Evolutionary conservation across 805 yeast genomes (phyloP).

Genomic region (Saccharomycopsis fibuligera): DNA sequence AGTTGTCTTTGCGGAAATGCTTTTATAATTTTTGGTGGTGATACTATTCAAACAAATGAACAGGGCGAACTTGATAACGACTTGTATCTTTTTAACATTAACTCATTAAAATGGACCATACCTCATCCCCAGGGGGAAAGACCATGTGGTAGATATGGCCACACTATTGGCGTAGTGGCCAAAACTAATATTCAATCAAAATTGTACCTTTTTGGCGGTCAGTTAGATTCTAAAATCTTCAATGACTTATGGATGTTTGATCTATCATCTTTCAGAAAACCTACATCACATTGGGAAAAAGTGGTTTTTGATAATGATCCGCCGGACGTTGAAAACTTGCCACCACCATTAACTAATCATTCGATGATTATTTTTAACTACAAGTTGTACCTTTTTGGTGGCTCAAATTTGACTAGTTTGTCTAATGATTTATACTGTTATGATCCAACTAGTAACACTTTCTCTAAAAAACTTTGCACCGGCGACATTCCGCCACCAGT

Average conservation of each 20-base stretch:
- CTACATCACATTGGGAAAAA: conserved; percentile 79
- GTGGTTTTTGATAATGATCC: conserved; percentile 41
- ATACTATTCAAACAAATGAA: conserved; percentile 73
- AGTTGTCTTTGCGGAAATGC: conserved; percentile 91
- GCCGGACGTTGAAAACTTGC: conserved; percentile 32
- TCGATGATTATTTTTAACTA: conserved; percentile 76
- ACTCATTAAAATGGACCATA: conserved; percentile 70
- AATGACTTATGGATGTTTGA: conserved; percentile 85
- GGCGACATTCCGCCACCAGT: conserved; percentile 64
- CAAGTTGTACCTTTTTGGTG: conserved; percentile 85
- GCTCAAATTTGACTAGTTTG: conserved; percentile 69
- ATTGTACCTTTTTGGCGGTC: conserved; percentile 91
- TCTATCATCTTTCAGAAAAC: conserved; percentile 75
- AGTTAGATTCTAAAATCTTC: conserved; percentile 74
- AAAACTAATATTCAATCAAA: conserved; percentile 50
- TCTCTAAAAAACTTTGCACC: conserved; percentile 60
- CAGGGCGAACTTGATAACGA: conserved; percentile 81
- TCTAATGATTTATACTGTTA: conserved; percentile 74
- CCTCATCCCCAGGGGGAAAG: conserved; percentile 68
- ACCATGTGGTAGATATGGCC: conserved; percentile 94
- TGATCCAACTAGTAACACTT: conserved; percentile 59
- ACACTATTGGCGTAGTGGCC: conserved; percentile 72
- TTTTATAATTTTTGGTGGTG: conserved; percentile 93
- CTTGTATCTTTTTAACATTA: conserved; percentile 77
- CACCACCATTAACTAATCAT: conserved; percentile 88